phyloP scores from a whole-genome alignment of 768 basidiomycete species.

The Xerocomus spinulosus region DNA sequence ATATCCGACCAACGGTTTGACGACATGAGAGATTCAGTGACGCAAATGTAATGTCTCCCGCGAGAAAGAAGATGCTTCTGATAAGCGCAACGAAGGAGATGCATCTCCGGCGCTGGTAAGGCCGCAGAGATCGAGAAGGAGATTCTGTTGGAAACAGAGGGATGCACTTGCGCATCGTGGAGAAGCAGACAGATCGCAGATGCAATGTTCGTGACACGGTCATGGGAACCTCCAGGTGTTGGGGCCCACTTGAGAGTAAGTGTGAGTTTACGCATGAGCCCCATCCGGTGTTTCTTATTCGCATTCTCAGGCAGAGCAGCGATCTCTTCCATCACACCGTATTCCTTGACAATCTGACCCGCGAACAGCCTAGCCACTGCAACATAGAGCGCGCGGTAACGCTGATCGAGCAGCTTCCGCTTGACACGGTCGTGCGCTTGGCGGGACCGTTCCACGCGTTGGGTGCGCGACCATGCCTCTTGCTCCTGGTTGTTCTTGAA shows the following conservation, averaged over 20 bases:
- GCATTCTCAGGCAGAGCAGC: slow-evolving; percentile 31
- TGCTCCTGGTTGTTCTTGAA: slow-evolving; percentile 21
- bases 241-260: slow-evolving; percentile 73
- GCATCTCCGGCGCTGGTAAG: slow-evolving; percentile 33
- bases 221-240: slow-evolving; percentile 53
- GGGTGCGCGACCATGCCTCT: slow-evolving; percentile 19
- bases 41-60: slow-evolving; percentile 40
- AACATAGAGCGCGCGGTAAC: slow-evolving; percentile 60
- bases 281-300: slow-evolving; percentile 14
- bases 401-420: slow-evolving; percentile 41
- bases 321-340: slow-evolving; percentile 36
- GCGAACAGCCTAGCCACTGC: slow-evolving; percentile 59
- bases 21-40: slow-evolving; percentile 63
- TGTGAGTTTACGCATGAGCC: slow-evolving; percentile 34
- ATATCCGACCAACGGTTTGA: slow-evolving; percentile 55
- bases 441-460: slow-evolving; percentile 19
- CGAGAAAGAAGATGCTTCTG: slow-evolving; percentile 57
- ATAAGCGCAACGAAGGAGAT: slow-evolving; percentile 51
- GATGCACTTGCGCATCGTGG: slow-evolving; percentile 32
- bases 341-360: slow-evolving; percentile 46
- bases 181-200: slow-evolving; percentile 59
- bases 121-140: slow-evolving; percentile 20
- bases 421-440: slow-evolving; percentile 35
- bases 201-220: slow-evolving; percentile 58
- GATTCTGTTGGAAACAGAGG: slow-evolving; percentile 7